Evolutionary conservation across 371 early-diverging fungal species (phyloP).

Genomic region (Choanephora cucurbitarum): DNA sequence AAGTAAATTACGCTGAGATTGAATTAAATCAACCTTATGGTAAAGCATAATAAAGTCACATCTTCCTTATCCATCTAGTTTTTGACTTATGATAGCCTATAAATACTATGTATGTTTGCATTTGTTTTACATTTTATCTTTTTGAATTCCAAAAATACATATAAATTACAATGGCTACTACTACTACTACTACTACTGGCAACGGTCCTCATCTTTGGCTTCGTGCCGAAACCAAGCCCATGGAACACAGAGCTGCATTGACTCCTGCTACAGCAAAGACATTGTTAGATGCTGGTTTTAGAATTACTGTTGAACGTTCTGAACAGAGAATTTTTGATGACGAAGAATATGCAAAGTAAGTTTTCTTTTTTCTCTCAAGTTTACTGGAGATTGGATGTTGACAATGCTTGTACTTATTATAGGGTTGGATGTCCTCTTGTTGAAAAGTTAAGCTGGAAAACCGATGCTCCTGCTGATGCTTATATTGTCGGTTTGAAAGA

Average conservation of each 20-base stretch:
- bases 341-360: conserved; percentile 81
- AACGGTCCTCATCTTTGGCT: conserved; percentile 85
- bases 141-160: neutral
- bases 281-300: conserved; percentile 78
- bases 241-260: conserved; percentile 94
- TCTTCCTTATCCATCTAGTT: conserved; percentile 21
- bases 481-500: conserved; percentile 96
- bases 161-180: neutral
- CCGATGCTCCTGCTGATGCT: conserved; percentile 83
- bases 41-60: conserved; percentile 23
- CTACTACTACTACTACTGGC: neutral
- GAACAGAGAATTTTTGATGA: conserved; percentile 86
- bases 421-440: conserved; percentile 85
- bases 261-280: conserved; percentile 84
- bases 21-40: neutral
- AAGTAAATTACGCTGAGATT: conserved; percentile 29
- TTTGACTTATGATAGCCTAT: conserved; percentile 8
- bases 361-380: no score
- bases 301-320: conserved; percentile 89
- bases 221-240: conserved; percentile 95
- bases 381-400: no score
- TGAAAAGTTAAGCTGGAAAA: conserved; percentile 79
- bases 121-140: neutral
- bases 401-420: neutral
- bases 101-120: conserved; percentile 1